Percentiles rank a stretch among this genome's conserved stretches.
Evolutionary conservation across 2,329 filamentous ascomycete genomes (phyloP).

Genomic region (Leptographium lundbergii): DNA sequence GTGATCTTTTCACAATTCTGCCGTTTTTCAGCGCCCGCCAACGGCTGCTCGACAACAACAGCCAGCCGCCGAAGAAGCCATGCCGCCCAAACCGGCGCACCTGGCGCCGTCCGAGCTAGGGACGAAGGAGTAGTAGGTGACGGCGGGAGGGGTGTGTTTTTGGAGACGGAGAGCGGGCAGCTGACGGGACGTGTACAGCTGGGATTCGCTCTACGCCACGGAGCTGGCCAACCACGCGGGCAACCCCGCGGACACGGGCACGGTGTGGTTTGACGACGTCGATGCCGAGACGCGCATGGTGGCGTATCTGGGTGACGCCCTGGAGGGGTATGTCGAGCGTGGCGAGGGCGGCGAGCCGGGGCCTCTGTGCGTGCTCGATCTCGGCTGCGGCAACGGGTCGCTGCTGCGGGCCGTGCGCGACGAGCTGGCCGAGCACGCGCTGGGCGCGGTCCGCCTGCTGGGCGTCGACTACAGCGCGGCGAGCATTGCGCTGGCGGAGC

Average conservation of each 20-base stretch:
- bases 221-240: slow-evolving; percentile 60
- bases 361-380: slow-evolving; percentile 55
- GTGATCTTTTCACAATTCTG: slow-evolving; percentile 1
- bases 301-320: slow-evolving; percentile 41
- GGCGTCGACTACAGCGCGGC: slow-evolving; percentile 78
- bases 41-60: background rate
- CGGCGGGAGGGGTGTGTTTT: too few relatives aligned
- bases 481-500: slow-evolving; percentile 61
- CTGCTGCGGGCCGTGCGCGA: slow-evolving; percentile 72
- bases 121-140: slow-evolving; percentile 75
- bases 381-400: slow-evolving; percentile 90
- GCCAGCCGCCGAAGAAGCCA: background rate
- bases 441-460: slow-evolving; percentile 54
- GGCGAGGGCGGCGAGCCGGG: slow-evolving; percentile 5
- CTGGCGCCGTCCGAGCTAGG: slow-evolving; percentile 70
- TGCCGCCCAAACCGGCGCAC: slow-evolving; percentile 37
- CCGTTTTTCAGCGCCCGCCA: background rate
- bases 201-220: slow-evolving; percentile 60
- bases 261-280: slow-evolving; percentile 93
- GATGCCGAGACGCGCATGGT: slow-evolving; percentile 75
- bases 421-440: slow-evolving; percentile 13
- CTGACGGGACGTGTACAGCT: slow-evolving; percentile 33
- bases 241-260: slow-evolving; percentile 69
- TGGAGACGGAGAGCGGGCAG: background rate
- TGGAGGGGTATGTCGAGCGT: slow-evolving; percentile 33